Evolutionary conservation across 2,329 filamentous ascomycete genomes (phyloP).

Genomic region (Stagonosporopsis cucurbitacearum): DNA sequence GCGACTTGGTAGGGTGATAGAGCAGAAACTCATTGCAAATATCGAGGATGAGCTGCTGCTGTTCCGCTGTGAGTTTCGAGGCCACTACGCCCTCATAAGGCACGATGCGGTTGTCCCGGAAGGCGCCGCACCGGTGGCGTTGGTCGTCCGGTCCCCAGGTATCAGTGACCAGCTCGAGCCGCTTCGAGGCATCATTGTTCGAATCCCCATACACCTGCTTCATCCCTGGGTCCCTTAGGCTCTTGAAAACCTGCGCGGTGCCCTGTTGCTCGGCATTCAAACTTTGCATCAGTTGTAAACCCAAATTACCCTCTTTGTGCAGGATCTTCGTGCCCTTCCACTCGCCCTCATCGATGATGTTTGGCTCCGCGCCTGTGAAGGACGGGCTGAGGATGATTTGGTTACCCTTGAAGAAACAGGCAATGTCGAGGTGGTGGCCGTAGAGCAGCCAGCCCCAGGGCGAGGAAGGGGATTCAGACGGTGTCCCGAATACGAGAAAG

Average conservation of each 20-base stretch:
- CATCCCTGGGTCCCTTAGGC: conserved; percentile 71
- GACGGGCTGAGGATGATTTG: conserved; percentile 75
- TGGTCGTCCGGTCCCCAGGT: conserved; percentile 85
- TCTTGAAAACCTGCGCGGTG: conserved; percentile 63
- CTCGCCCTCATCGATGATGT: conserved; percentile 71
- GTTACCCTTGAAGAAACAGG: conserved; percentile 68
- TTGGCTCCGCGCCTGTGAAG: conserved; percentile 83
- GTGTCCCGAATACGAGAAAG: conserved; percentile 72
- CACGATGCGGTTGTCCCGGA: conserved; percentile 77
- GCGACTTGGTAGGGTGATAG: conserved; percentile 67
- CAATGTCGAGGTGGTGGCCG: conserved; percentile 79
- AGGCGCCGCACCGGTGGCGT: conserved; percentile 77
- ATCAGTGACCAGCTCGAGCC: conserved; percentile 55
- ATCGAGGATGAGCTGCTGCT: conserved; percentile 62
- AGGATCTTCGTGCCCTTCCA: conserved; percentile 71
- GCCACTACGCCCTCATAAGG: conserved; percentile 72
- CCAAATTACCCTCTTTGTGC: conserved; percentile 67
- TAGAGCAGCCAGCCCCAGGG: conserved; percentile 80
- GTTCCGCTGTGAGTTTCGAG: conserved; percentile 54
- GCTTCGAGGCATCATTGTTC: conserved; percentile 32
- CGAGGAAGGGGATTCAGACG: conserved; percentile 55
- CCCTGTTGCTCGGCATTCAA: conserved; percentile 57
- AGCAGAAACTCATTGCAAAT: conserved; percentile 71
- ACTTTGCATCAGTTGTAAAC: conserved; percentile 73
- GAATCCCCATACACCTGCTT: conserved; percentile 50